phyloP scores from a whole-genome alignment of 257 asterid species.

The Salvia rosmarinus region DNA sequence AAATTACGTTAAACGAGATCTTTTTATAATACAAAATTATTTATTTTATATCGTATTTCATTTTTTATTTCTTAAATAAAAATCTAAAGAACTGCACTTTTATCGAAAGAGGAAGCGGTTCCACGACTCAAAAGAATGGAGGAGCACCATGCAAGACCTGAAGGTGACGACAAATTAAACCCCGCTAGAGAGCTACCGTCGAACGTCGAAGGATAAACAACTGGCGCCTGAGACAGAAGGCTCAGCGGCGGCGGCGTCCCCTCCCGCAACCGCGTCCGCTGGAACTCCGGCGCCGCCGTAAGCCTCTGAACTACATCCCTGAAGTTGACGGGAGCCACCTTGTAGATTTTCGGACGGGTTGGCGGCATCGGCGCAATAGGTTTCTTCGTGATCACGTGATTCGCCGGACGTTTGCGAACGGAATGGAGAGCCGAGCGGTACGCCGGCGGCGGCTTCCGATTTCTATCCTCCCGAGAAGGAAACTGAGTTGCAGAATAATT shows the following conservation, averaged over 20 bases:
- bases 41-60: not conserved
- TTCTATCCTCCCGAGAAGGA: conserved; percentile 24
- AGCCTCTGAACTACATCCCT: conserved; percentile 74
- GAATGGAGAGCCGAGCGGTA: conserved; percentile 52
- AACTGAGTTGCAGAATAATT: not conserved
- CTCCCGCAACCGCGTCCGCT: conserved; percentile 36
- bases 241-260: conserved; percentile 74
- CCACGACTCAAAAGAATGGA: conserved; percentile 61
- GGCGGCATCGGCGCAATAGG: conserved; percentile 78
- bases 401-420: conserved; percentile 44
- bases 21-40: no score
- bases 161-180: conserved; percentile 55
- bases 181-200: no score
- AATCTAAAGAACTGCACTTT: conserved; percentile 21
- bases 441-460: conserved; percentile 15
- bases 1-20: no score
- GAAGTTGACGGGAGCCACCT: conserved; percentile 56
- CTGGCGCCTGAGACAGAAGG: no score
- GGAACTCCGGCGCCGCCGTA: conserved; percentile 55
- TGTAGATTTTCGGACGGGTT: conserved; percentile 66
- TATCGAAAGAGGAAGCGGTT: conserved; percentile 43
- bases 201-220: no score
- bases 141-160: conserved; percentile 68
- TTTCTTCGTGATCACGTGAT: conserved; percentile 45
- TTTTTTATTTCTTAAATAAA: not conserved